Base-by-base conservation (phyloP, 495 filamentous ascomycete species). In the Penicillium silybi region DNA sequence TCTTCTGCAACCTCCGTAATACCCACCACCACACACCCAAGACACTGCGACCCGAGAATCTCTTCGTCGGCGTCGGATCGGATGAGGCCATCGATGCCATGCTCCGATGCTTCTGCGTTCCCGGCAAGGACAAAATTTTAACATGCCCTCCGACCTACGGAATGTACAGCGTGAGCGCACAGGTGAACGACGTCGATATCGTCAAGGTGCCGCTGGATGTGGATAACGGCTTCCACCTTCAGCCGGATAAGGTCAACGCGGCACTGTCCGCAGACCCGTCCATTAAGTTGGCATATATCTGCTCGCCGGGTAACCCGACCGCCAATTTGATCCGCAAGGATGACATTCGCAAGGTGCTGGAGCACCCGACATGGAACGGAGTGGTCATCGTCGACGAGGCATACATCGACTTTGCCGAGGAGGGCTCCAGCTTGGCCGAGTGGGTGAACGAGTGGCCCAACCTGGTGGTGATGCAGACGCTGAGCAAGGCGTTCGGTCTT, bases 81-180 rank as follows among this genome's bases (percentile, higher is more conserved):
- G 95, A 98, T 69, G 93, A 98, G 73, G 90, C 87, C 40, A 96
- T 98, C 69, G 93, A 98, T 72, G 88, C 89, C 5, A 80, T 98
- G 13, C 78, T 97, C 29, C 85, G 93, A 44, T 90, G 86, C 70
- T 98, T 98, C 77, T 97, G 93, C 70, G 71, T 79, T 2, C 93
- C 93, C 1, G 89, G 89, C 19, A 77, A 75, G 45, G 95, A 97
- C 70, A 89, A 87, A 57, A 92, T 97, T 66, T 80, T 98, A 11
- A 90, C 89, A 22, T 97, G 91, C 63, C 93, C 93, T 18, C 93
- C 95, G 0, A 98, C 93, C 0, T 98, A 98, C 71, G 93, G 93
- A 61, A 98, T 98, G 93, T 97, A 98, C 72, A 78, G 82, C 19
- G 93, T 97, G 16, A 93, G 88, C 42, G 93, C 95, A 0, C 85